Base-by-base conservation (phyloP, 2,329 filamentous ascomycete genomes). In the Sphaceloma murrayae region DNA sequence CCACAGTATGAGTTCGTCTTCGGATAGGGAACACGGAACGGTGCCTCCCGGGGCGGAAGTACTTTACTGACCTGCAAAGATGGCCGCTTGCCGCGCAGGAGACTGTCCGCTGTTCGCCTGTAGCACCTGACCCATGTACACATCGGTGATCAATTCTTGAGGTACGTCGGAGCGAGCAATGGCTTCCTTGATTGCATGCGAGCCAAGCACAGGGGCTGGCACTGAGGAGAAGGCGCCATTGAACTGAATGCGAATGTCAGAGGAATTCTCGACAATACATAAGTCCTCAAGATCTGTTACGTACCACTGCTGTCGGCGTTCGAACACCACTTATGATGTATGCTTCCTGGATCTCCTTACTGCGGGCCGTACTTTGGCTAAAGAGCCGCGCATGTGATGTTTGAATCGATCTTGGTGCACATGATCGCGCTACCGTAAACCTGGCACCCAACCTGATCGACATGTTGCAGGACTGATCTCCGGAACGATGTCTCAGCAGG, bases 101-200 rank as follows among this genome's bases (percentile, higher is more conserved):
- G 91, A 78, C 67, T 98, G 91, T 34, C 91, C 91, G 4, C 91
- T 75, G 13, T 75, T 76, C 33, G 74, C 89, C 62, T 87, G 81
- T 30, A 96, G 74, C 7, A 96, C 91, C 58, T 95, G 94, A 60
- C 91, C 91, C 85, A 96, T 94, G 69, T 96, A 96, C 11, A 96
- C 86, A 65, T 94, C 84, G 51, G 81, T 83, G 57, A 96, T 85
- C 60, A 82, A 83, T 24, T 81, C 78, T 43, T 78, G 63, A 1
- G 91, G 88, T 5, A 96, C 75, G 52, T 78, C 80, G 43, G 88
- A 93, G 65, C 91, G 94, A 54, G 81, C 76, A 44, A 98, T 66
- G 19, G 91, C 91, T 34, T 86, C 82, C 64, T 88, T 91, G 69
- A 98, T 96, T 47, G 88, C 91, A 11, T 80, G 79, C 21, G 89